Percentiles rank a stretch among this genome's conserved stretches.
phyloP scores from a whole-genome alignment of 306 rosid species.

The Casuarina glauca region DNA sequence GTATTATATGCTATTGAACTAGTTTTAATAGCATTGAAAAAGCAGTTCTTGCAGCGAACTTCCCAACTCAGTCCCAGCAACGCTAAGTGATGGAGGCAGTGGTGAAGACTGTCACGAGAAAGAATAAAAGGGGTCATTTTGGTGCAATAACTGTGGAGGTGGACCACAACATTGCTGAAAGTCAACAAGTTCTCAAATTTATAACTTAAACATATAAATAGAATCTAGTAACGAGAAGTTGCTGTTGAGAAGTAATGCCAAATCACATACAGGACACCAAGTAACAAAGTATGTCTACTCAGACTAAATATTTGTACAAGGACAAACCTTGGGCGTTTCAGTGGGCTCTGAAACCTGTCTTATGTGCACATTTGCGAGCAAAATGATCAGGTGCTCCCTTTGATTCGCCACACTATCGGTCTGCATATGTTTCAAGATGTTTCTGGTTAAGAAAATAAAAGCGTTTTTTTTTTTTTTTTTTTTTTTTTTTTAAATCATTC shows the following conservation, averaged over 20 bases:
- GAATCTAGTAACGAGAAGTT: neutral
- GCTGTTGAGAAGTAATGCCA: neutral
- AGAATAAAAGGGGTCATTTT: neutral
- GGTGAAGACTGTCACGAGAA: neutral
- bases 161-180: neutral
- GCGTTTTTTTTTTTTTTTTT: neutral
- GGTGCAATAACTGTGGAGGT: neutral
- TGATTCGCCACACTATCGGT: slow-evolving; percentile 91
- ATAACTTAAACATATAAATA: neutral
- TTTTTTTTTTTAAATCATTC: neutral
- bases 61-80: neutral
- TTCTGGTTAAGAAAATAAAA: slow-evolving; percentile 23
- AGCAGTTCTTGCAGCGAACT: neutral
- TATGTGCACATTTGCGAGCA: slow-evolving; percentile 97
- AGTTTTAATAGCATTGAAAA: neutral
- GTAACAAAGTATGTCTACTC: neutral
- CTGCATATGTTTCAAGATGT: slow-evolving; percentile 57
- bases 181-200: neutral
- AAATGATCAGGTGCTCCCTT: slow-evolving; percentile 88
- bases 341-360: slow-evolving; percentile 92
- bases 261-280: neutral
- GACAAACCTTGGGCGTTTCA: slow-evolving; percentile 93
- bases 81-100: neutral
- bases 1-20: neutral
- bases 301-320: slow-evolving; percentile 15